phyloP scores from a whole-genome alignment of 1,284 basidiomycete species.

The Melampsora abietis-canadensis region DNA sequence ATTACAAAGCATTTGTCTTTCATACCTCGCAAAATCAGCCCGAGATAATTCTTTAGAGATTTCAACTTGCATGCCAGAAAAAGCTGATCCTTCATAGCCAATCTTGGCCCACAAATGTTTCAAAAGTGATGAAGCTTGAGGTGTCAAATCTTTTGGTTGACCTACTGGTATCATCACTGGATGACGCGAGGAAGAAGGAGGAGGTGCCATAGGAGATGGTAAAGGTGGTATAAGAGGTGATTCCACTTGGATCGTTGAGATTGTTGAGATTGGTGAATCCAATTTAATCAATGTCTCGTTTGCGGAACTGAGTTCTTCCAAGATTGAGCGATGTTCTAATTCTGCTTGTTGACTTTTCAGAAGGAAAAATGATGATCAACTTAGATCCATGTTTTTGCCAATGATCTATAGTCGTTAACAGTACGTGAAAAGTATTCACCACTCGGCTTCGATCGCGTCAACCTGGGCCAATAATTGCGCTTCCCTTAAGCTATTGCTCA shows the following conservation, averaged over 20 bases:
- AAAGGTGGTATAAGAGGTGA: slow-evolving; percentile 2
- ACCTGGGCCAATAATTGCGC: not conserved
- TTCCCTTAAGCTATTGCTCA: not conserved
- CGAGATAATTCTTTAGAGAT: slow-evolving; percentile 28
- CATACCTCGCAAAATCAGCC: slow-evolving; percentile 40
- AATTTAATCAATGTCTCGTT: not conserved
- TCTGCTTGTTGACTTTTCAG: slow-evolving; percentile 3
- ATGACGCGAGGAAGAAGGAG: not conserved
- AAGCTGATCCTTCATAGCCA: slow-evolving; percentile 28
- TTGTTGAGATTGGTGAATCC: not conserved
- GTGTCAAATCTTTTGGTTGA: slow-evolving; percentile 18
- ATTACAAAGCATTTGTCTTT: slow-evolving; percentile 40
- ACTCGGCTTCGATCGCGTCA: slow-evolving; percentile 1
- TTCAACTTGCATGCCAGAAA: slow-evolving; percentile 42
- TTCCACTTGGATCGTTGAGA: not conserved
- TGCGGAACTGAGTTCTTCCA: not conserved
- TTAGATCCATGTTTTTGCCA: not conserved
- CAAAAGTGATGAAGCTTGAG: slow-evolving; percentile 14
- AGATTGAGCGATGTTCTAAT: slow-evolving; percentile 4
- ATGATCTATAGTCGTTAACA: not conserved
- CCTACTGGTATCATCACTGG: slow-evolving; percentile 40
- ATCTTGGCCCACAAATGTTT: slow-evolving; percentile 23
- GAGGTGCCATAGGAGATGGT: not conserved
- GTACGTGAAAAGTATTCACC: not conserved
- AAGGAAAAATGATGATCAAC: not conserved